Evolutionary conservation across 1,139 yeast genomes (phyloP).

Genomic region (Yarrowia galli): DNA sequence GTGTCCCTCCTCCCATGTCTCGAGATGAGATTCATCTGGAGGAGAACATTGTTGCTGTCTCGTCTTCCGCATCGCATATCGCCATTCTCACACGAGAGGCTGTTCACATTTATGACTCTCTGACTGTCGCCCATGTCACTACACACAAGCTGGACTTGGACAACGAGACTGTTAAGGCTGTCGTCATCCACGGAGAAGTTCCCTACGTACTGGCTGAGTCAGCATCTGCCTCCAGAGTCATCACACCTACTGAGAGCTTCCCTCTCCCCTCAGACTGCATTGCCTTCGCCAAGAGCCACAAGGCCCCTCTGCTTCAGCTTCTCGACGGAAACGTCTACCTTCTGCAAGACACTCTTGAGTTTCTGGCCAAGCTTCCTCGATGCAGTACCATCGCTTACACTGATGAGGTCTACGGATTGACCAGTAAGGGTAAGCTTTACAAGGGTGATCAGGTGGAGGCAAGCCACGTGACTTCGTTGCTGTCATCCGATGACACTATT

Average conservation of each 20-base stretch:
- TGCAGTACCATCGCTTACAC: slow-evolving; percentile 30
- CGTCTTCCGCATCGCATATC: slow-evolving; percentile 58
- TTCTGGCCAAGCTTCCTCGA: slow-evolving; percentile 36
- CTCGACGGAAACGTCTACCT: slow-evolving; percentile 25
- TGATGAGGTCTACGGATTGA: slow-evolving; percentile 67
- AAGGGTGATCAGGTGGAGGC: slow-evolving; percentile 70
- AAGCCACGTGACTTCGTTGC: slow-evolving; percentile 81
- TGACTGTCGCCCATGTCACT: slow-evolving; percentile 16
- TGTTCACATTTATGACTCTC: slow-evolving; percentile 21
- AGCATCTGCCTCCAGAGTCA: slow-evolving; percentile 19
- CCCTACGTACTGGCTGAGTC: slow-evolving; percentile 29
- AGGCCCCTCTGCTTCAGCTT: slow-evolving; percentile 25
- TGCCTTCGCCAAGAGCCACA: slow-evolving; percentile 33
- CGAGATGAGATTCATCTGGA: slow-evolving; percentile 66
- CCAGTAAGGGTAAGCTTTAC: slow-evolving; percentile 75
- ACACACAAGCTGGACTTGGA: slow-evolving; percentile 38
- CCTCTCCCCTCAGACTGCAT: slow-evolving; percentile 30
- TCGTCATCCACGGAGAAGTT: slow-evolving; percentile 6
- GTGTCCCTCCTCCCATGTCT: slow-evolving; percentile 94
- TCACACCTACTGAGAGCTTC: slow-evolving; percentile 15
- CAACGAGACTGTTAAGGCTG: slow-evolving; percentile 41
- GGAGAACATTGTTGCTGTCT: slow-evolving; percentile 66
- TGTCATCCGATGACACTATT: slow-evolving; percentile 73
- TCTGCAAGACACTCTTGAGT: slow-evolving; percentile 37
- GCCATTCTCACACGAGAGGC: slow-evolving; percentile 46